These are phyloP conservation scores for Magnaporthiopsis rhizophila DNA, from an alignment of 2,329 filamentous ascomycete species.

Conservation along the genomic window DNA sequence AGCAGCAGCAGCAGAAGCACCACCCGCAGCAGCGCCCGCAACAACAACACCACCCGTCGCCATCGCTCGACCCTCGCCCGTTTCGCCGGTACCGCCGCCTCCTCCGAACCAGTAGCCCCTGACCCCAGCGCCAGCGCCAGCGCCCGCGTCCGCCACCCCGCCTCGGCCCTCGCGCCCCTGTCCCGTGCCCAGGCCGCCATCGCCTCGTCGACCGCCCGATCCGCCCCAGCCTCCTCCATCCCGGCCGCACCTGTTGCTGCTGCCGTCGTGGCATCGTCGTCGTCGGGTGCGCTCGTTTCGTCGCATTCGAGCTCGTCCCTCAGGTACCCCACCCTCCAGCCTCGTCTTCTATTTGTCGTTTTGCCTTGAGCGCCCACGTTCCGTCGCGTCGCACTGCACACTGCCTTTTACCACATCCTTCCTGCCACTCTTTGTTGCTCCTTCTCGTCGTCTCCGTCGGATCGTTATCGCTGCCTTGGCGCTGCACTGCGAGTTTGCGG, in stretches of 20 bases:
- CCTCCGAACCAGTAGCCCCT: constrained; percentile 2
- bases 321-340: constrained; percentile 1
- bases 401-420: too few relatives aligned
- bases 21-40: background rate
- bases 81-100: constrained; percentile 5
- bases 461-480: background rate
- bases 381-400: background rate
- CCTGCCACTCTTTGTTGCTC: background rate
- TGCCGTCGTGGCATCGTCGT: background rate
- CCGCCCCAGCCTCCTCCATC: background rate
- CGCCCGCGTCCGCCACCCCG: background rate
- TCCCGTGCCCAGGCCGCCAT: background rate
- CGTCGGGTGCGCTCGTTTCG: background rate
- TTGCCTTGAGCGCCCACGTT: background rate
- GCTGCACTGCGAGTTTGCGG: background rate
- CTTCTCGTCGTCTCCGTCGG: background rate
- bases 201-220: background rate
- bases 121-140: background rate
- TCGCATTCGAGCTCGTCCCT: background rate
- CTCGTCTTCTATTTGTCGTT: background rate
- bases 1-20: constrained; percentile 24
- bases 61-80: background rate
- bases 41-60: background rate
- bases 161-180: too few relatives aligned
- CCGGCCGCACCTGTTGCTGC: background rate